Evolutionary conservation across 352 stramenopile species (phyloP), one percentile per base, ranked within the genome.

Genomic region (Phytophthora capsici): DNA sequence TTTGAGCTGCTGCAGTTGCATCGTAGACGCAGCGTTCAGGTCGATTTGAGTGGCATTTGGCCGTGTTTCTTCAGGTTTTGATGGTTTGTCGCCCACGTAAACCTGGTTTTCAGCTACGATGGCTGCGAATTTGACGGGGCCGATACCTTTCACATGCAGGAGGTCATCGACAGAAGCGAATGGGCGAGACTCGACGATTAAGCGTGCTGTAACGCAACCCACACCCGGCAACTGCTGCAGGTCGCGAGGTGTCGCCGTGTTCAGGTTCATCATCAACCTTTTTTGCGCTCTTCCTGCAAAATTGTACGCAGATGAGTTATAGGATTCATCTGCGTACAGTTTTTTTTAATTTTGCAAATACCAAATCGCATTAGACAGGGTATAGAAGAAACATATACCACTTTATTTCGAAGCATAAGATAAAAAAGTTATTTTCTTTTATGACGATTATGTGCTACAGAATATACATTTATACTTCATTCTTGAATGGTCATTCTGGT

Each of bases 221-320:
- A 93, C 57, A 44, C 79, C 78, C 0, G 78, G 75, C 4, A 91
- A 63, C 8, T 44, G 28, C 34, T 73, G 52, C 10, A 93, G 65
- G 30, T 86, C 64, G 1, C 25, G 32, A 14, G 49, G 17, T 12
- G 73, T 72, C 47, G 67, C 71, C 22, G 46, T 40, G 48, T 78
- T 78, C 38, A 80, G 58, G 45, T 89, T 36, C 71, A 81, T 57
- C 67, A 63, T 2, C 44, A 48, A 23, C 28, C n/a, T n/a, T 19
- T 52, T 87, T 54, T 69, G 53, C 43, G 32, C 43, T 30, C 67
- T 88, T 48, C 64, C 68, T 52, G 91, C 25, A 28, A n/a, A n/a
- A n/a, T n/a, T n/a, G n/a, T n/a, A n/a, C n/a, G n/a, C n/a, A n/a
- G n/a, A n/a, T n/a, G n/a, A n/a, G n/a, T n/a, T n/a, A n/a, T n/a